phyloP scores from a whole-genome alignment of 2,329 filamentous ascomycete genomes.

The Hymenoscyphus fructigenus region DNA sequence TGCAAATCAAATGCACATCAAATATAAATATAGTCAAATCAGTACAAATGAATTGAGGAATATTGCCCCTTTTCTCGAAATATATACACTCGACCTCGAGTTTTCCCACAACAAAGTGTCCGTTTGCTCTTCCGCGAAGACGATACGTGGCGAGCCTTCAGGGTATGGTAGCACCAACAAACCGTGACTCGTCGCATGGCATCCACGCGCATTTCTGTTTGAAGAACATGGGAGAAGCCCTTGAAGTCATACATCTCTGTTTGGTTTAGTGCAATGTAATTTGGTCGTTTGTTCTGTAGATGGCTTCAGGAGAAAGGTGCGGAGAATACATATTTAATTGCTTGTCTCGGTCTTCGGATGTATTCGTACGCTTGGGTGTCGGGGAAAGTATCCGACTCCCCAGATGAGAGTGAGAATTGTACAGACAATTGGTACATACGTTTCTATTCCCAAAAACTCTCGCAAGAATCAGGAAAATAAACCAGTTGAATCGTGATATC shows the following conservation, averaged over 20 bases:
- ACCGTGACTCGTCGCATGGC: not conserved
- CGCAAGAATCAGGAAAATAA: not conserved
- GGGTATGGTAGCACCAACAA: not conserved
- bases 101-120: not conserved
- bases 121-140: not conserved
- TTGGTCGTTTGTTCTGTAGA: not conserved
- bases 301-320: not conserved
- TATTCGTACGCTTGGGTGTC: not conserved
- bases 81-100: not conserved
- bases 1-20: not conserved
- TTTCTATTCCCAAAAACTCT: too few species aligned
- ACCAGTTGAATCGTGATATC: not conserved
- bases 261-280: not conserved
- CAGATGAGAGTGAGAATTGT: not conserved
- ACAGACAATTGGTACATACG: too few species aligned
- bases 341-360: not conserved
- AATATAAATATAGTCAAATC: too few species aligned
- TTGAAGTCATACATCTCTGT: not conserved
- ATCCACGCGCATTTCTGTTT: not conserved
- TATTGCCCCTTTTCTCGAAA: not conserved
- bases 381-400: not conserved
- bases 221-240: not conserved
- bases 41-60: not conserved
- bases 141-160: not conserved
- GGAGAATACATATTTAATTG: not conserved